Percentiles rank a stretch among this genome's conserved stretches.
phyloP scores from a whole-genome alignment of 192 early-diverging fungal species.

The Neocallimastix lanati region DNA sequence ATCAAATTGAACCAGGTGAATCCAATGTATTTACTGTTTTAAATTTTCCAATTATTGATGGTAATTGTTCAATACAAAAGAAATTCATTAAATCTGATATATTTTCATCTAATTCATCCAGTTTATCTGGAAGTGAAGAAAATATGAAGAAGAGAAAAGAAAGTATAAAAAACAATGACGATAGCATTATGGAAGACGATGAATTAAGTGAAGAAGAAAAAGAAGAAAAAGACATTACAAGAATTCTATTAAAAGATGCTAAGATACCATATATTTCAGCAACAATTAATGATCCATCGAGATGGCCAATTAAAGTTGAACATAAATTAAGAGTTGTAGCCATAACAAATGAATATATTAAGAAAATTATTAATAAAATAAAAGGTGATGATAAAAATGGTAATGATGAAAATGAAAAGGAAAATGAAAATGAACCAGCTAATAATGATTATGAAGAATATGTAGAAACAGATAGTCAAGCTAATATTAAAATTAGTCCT shows the following conservation, averaged over 20 bases:
- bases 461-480: neutral
- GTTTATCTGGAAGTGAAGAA: neutral
- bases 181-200: neutral
- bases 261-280: neutral
- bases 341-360: neutral
- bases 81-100: neutral
- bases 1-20: neutral
- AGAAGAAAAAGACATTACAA: neutral
- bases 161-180: neutral
- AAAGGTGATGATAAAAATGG: neutral
- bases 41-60: neutral
- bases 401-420: neutral
- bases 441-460: neutral
- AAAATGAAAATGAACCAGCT: neutral
- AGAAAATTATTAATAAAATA: neutral
- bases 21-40: neutral
- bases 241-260: neutral
- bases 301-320: neutral
- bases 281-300: neutral
- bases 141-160: neutral
- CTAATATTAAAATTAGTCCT: neutral
- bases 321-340: neutral
- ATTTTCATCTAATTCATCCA: neutral
- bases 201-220: neutral
- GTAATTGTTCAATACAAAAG: neutral